These are phyloP conservation scores for Colletotrichum orbiculare DNA, from an alignment of 2,329 filamentous ascomycete species.

Conservation along the genomic window DNA sequence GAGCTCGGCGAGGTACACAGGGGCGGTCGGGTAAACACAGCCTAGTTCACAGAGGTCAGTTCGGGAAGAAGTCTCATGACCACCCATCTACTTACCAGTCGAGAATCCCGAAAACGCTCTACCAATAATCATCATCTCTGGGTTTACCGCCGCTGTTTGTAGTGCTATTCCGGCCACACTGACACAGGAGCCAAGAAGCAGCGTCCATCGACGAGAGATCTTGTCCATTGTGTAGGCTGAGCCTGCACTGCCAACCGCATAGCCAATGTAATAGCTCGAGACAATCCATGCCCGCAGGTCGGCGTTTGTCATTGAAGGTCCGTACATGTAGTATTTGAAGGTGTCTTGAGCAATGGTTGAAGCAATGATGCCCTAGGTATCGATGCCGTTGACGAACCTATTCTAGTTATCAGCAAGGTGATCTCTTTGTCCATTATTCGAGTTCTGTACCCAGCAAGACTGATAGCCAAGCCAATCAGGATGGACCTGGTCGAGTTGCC, in stretches of 20 bases:
- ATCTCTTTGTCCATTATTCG: not conserved
- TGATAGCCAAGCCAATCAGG: slow-evolving; percentile 17
- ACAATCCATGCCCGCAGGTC: slow-evolving; percentile 26
- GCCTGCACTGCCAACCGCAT: slow-evolving; percentile 27
- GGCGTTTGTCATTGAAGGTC: slow-evolving; percentile 10
- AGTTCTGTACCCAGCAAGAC: slow-evolving; percentile 25
- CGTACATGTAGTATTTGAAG: slow-evolving; percentile 36
- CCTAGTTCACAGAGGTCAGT: no score
- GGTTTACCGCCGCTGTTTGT: slow-evolving; percentile 38
- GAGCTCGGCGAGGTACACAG: slow-evolving; percentile 44
- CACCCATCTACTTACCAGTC: slow-evolving; percentile 34
- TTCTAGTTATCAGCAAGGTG: not conserved
- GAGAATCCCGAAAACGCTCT: slow-evolving; percentile 41
- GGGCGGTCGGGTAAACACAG: slow-evolving; percentile 38
- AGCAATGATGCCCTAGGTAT: slow-evolving; percentile 26
- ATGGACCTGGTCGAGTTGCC: slow-evolving; percentile 27
- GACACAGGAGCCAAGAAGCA: slow-evolving; percentile 21
- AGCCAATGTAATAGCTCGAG: slow-evolving; percentile 34
- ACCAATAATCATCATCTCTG: slow-evolving; percentile 44
- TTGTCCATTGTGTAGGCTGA: slow-evolving; percentile 31
- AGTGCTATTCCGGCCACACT: slow-evolving; percentile 33
- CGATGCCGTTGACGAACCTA: slow-evolving; percentile 13
- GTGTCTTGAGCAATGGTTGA: slow-evolving; percentile 34
- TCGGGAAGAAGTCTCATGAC: no score
- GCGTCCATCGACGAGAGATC: slow-evolving; percentile 18